Conservation (phyloP, 176 grass and related monocot genomes). For the Eremochloa ophiuroides region DNA sequence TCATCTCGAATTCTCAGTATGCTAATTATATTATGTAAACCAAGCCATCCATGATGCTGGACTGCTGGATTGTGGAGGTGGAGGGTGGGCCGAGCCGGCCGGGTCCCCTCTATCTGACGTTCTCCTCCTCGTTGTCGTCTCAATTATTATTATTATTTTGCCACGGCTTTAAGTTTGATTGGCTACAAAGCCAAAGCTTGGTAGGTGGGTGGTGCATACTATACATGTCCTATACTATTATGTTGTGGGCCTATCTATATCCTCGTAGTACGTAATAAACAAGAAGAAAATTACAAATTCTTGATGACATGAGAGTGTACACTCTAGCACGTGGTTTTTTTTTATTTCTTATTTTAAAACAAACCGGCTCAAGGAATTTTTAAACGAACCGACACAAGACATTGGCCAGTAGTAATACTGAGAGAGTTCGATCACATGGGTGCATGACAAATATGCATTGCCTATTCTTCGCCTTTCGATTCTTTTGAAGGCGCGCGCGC, state of each 20-base stretch:
- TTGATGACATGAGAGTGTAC: too few relatives aligned
- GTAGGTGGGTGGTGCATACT: not conserved
- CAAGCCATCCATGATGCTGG: slow-evolving; percentile 2
- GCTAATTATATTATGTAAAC: not conserved
- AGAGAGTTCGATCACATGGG: too few relatives aligned
- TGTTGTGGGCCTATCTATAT: not conserved
- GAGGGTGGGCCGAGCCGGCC: too few relatives aligned
- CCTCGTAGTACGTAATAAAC: not conserved
- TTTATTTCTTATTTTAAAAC: too few relatives aligned
- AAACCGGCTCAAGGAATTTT: too few relatives aligned
- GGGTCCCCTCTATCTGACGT: not conserved
- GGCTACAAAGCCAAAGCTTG: slow-evolving; percentile 33
- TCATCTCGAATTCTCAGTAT: not conserved
- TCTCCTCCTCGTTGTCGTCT: not conserved
- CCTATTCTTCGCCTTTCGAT: not conserved
- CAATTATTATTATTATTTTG: not conserved
- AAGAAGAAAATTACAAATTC: too few relatives aligned
- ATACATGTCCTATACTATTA: not conserved
- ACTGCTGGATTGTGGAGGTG: not conserved
- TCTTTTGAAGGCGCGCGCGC: not conserved
- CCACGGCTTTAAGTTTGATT: slow-evolving; percentile 31
- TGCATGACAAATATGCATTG: too few relatives aligned
- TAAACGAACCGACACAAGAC: too few relatives aligned
- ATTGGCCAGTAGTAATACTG: too few relatives aligned
- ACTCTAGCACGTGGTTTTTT: too few relatives aligned